Percentiles rank a stretch among this genome's conserved stretches.
Conservation (phyloP, 352 stramenopile species). For the Pythium insidiosum region DNA sequence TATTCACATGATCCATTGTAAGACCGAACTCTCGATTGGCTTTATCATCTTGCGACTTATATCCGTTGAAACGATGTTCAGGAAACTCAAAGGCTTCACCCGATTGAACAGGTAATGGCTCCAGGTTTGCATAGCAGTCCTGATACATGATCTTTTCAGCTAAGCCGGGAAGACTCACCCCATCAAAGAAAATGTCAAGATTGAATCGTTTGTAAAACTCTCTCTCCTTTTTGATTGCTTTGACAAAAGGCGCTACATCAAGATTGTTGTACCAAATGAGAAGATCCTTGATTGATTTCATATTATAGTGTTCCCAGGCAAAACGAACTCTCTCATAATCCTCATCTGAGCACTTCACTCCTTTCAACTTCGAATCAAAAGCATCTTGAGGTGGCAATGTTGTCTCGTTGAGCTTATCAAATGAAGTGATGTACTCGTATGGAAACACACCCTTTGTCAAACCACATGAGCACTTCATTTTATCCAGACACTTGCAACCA, state of each 20-base stretch:
- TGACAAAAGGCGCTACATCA: slow-evolving; percentile 21
- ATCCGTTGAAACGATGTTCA: slow-evolving; percentile 8
- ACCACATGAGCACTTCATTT: slow-evolving; percentile 18
- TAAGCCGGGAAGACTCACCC: slow-evolving; percentile 1
- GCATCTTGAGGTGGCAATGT: slow-evolving; percentile 12
- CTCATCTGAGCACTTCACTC: slow-evolving; percentile 10
- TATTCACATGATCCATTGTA: slow-evolving; percentile 11
- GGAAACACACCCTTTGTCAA: slow-evolving; percentile 17
- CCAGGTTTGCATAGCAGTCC: slow-evolving; percentile 10
- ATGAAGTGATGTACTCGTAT: slow-evolving; percentile 27
- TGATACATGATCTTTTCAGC: slow-evolving; percentile 18
- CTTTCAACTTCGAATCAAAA: slow-evolving; percentile 14
- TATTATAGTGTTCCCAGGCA: slow-evolving; percentile 21
- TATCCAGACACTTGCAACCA: slow-evolving; percentile 22
- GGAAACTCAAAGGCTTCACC: slow-evolving; percentile 13
- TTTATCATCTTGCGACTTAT: slow-evolving; percentile 14
- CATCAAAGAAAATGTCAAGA: slow-evolving; percentile 7
- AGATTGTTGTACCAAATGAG: slow-evolving; percentile 33
- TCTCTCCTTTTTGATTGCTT: slow-evolving; percentile 6
- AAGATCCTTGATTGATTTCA: slow-evolving; percentile 25
- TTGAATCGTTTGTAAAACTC: slow-evolving; percentile 1
- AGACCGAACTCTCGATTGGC: slow-evolving; percentile 12
- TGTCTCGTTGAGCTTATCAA: slow-evolving; percentile 17
- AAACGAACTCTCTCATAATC: slow-evolving; percentile 22
- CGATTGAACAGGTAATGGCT: not conserved